Evolutionary conservation across 257 asterid genomes (phyloP).

Genomic region (Solanum habrochaites): DNA sequence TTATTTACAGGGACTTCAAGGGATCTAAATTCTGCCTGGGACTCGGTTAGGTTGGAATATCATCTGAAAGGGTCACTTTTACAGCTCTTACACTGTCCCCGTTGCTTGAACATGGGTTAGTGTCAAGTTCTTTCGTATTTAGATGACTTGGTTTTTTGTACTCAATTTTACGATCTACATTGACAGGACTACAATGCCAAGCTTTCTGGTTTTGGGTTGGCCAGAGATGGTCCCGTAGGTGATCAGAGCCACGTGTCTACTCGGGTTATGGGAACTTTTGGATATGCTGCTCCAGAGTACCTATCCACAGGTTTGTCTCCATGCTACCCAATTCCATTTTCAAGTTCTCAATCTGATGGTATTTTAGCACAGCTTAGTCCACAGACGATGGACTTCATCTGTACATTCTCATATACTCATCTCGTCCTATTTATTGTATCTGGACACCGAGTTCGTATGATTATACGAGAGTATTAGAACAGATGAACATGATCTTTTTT

Average conservation of each 20-base stretch:
- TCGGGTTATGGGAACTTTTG: constrained; percentile 60
- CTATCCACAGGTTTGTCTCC: constrained; percentile 39
- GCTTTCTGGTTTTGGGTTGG: constrained; percentile 72
- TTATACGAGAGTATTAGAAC: neutral
- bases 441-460: neutral
- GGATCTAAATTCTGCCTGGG: constrained; percentile 70
- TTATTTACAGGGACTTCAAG: constrained; percentile 71
- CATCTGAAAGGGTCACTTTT: neutral
- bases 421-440: neutral
- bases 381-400: neutral
- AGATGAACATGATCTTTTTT: neutral
- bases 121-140: neutral
- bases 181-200: constrained; percentile 55
- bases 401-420: neutral
- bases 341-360: neutral
- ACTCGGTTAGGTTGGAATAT: constrained; percentile 39
- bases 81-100: neutral
- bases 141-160: neutral
- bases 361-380: neutral
- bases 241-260: constrained; percentile 67
- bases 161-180: neutral
- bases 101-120: neutral
- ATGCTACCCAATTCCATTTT: neutral
- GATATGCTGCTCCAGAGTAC: constrained; percentile 68
- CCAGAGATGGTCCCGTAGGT: constrained; percentile 70